Evolutionary conservation across 495 filamentous ascomycete genomes (phyloP), one percentile per base, ranked within the genome.

Genomic region (Penicillium diatomitis): DNA sequence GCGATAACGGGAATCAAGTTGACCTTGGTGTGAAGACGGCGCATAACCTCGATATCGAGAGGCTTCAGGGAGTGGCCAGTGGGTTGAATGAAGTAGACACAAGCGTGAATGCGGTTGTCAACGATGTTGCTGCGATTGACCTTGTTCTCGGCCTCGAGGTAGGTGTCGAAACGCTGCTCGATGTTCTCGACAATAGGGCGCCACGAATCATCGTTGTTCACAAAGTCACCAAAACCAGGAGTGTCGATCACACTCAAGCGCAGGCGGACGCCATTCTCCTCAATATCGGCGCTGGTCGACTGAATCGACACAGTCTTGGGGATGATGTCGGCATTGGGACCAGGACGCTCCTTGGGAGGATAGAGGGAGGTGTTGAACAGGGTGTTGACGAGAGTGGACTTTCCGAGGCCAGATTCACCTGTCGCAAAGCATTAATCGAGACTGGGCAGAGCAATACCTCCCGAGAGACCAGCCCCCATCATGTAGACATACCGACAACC

Each of bases 151-250:
- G 92, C 91, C 73, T 98, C 94, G 28, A 97, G 77, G 66, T 96
- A 98, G 40, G 92, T 88, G 67, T 98, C 92, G 64, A 94, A 98
- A 52, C 92, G 86, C 76, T 94, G 88, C 77, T 98, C 94, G 58
- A 98, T 96, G 79, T 97, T 96, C 75, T 98, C 91, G 51, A 96
- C 84, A 74, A 98, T 98, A 38, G 92, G 92, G 58, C 90, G 78
- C 92, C 92, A 98, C 27, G 92, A 98, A 69, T 96, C 92, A 57
- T 97, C 94, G 62, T 98, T 98, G 83, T 98, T 97, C 55, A 98
- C 94, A 63, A 97, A 97, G 72, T 98, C 92, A 58, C 92, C 92
- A 65, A 97, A 98, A 51, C 92, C 92, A 8, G 92, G 92, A 20
- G 92, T 98, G 65, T 98, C 92, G 52, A 98, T 90, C 37, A 98